Base-by-base conservation (phyloP, 2,329 filamentous ascomycete genomes). In the Pyricularia grisea region DNA sequence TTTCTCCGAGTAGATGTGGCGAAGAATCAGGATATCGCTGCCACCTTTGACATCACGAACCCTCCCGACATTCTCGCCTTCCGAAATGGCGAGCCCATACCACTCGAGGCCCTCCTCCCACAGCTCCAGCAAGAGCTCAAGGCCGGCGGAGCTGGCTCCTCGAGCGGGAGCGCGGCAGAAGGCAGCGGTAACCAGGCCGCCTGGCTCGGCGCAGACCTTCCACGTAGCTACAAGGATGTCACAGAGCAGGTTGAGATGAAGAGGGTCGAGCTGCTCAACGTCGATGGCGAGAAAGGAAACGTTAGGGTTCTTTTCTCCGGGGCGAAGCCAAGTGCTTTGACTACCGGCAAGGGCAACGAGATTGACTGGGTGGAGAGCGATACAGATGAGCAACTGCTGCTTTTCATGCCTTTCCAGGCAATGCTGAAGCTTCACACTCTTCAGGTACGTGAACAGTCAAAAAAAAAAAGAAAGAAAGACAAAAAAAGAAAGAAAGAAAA, bases 321-420 rank as follows among this genome's bases (percentile, higher is more conserved):
- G 4, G 80, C 83, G 69, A 88, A 90, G 78, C 94, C 94, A 6
- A 87, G 84, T 68, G 84, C 84, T 0, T 78, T 94, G 69, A 78
- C 79, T 66, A 87, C 88, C 74, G 85, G 81, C 69, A 88, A 88
- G 65, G 76, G 80, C 78, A 27, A 78, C 80, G 80, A 81, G 42
- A 88, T 87, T 76, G 94, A 99, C 79, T 98, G 92, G 90, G 89
- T 98, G 27, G 92, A 97, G 83, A 97, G 93, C 78, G 94, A 97
- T 76, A 96, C 94, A 50, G 95, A 99, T 77, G 94, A 98, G 81
- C 95, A 99, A 83, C 83, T 99, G 71, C 92, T 98, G 86, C 85
- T 99, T 65, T 98, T 90, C 79, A 85, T 96, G 69, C 94, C 95
- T 0, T 97, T 99, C 81, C 90, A 94, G 78, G 88, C 90, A 36